Base-by-base conservation (phyloP, 1,139 yeast species). In the Candida anutae region DNA sequence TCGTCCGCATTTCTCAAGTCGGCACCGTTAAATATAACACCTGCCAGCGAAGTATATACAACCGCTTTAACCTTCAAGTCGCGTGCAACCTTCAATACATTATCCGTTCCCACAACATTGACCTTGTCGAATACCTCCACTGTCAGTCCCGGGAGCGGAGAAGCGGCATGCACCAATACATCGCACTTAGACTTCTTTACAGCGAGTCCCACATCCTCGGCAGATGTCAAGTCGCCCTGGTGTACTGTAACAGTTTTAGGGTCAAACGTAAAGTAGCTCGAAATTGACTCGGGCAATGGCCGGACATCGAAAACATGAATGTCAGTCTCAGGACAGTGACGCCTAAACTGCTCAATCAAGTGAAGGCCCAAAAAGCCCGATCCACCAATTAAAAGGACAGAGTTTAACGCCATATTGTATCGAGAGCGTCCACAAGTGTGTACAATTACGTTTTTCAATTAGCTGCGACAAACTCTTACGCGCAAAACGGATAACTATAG, bases 1-100 rank as follows among this genome's bases (percentile, higher is more conserved):
- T 93, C 99, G 53, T 90, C 90, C 1, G 93, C 98, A 51, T 93
- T 90, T 43, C 74, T 74, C 27, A 90, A 69, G 47, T 90, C 95
- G 34, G 74, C 81, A 11, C 99, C 99, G 50, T 90, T 82, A 62
- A 90, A 93, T 22, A 88, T 82, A 15, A 90, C 98, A 39, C 98
- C 97, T 0, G 98, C 97, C 1, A 96, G 85, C 0, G 97, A 87
- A 0, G 99, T 93, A 56, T 88, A 90, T 1, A 93, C 94, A 28
- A 93, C 63, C 0, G 90, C 93, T 32, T 69, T 69, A 3, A 81
- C 66, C 15, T 53, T 47, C 27, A 61, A 43, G 25, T 58, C 60
- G 47, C 76, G 69, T 16, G 88, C 77, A 23, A 80, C 82, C 23
- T 71, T 61, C 25, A 90, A 58, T 22, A 90, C 69, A 40, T 80